phyloP scores from a whole-genome alignment of 2,329 filamentous ascomycete genomes.

The Fusarium keratoplasticum region DNA sequence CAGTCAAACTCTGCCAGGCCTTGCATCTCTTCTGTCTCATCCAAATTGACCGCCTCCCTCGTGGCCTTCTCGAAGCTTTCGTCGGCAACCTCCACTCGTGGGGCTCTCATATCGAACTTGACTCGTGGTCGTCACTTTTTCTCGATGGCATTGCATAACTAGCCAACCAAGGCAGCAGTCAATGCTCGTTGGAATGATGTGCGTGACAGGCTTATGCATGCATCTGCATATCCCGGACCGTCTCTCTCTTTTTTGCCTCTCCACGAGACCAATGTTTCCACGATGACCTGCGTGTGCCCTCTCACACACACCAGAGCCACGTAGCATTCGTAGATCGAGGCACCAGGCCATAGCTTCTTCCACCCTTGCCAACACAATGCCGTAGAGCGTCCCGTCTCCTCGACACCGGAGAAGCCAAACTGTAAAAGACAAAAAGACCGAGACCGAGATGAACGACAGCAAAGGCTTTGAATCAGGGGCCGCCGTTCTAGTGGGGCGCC shows the following conservation, averaged over 20 bases:
- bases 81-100: slow-evolving; percentile 18
- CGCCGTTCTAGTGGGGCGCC: slow-evolving; percentile 21
- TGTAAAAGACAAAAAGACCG: slow-evolving; percentile 6
- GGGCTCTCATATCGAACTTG: slow-evolving; percentile 18
- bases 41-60: slow-evolving; percentile 15
- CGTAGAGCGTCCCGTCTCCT: not conserved
- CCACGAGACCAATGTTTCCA: slow-evolving; percentile 1
- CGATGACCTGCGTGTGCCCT: not conserved
- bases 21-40: slow-evolving; percentile 17
- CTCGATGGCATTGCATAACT: not conserved
- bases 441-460: slow-evolving; percentile 10
- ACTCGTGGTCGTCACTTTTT: slow-evolving; percentile 14
- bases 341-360: not conserved
- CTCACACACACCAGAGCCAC: not conserved
- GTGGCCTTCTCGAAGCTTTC: slow-evolving; percentile 35
- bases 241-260: not conserved
- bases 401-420: not conserved
- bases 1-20: not conserved
- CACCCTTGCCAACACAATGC: not conserved
- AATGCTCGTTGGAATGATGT: slow-evolving; percentile 17
- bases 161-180: not conserved
- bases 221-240: not conserved
- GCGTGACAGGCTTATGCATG: slow-evolving; percentile 17
- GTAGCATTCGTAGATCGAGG: not conserved
- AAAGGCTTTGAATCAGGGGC: slow-evolving; percentile 28